Base-by-base conservation (phyloP, 2,329 filamentous ascomycete genomes). In the Penicillium sp. region DNA sequence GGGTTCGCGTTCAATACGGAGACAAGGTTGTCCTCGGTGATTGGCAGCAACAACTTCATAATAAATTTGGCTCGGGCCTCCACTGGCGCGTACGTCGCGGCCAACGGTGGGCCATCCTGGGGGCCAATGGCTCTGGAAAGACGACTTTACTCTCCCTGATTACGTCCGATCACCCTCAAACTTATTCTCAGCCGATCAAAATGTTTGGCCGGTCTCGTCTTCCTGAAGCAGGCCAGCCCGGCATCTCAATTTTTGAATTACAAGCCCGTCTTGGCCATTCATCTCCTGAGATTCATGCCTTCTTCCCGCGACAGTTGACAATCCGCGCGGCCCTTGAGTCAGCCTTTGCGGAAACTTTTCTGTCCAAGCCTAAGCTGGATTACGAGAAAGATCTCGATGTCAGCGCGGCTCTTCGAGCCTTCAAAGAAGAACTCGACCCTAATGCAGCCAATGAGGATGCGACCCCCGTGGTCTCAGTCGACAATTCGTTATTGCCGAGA, bases 111-210 rank as follows among this genome's bases (percentile, higher is more conserved):
- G 91, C 88, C 3, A 80, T 97, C 13, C 93, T 98, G 62, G 93
- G 93, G 0, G 86, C 90, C 29, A 97, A 98, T 59, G 93, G 80
- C 9, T 95, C 89, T 0, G 93, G 93, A 13, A 98, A 98, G 73
- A 98, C 93, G 0, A 98, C 93, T 0, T 78, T 98, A 35, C 80
- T 97, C 27, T 93, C 90, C 4, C 77, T 98, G 5, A 86, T 98
- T 50, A 94, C 88, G 50, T 97, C 91, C 1, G 93, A 98, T 62
- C 93, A 98, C 60, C 93, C 93, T 0, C 91, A 97, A 67, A 84
- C 90, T 0, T 98, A 97, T 66, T 88, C 88, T 0, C 80, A 90
- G 25, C 90, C 91, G 0, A 85, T 98, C 51, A 85, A 81, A 57
- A 76, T 96, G 11, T 97, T 98, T 64, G 89, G 90, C 1, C 82